phyloP scores from a whole-genome alignment of 2,329 filamentous ascomycete species.

The Plenodomus tracheiphilus region DNA sequence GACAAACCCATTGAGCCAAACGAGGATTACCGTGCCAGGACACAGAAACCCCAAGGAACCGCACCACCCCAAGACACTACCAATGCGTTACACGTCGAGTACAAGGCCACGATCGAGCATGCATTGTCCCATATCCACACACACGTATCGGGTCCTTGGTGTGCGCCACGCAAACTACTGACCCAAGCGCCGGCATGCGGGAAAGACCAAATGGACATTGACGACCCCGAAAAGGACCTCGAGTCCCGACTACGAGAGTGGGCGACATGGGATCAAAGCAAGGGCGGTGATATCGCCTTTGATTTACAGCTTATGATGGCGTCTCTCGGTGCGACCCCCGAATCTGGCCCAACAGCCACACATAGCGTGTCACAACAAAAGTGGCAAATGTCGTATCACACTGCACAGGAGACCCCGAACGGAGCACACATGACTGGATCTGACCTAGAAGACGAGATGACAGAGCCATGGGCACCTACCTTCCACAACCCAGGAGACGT shows the following conservation, averaged over 20 bases:
- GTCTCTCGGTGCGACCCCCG: conserved; percentile 28
- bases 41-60: conserved; percentile 49
- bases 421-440: conserved; percentile 10
- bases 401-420: conserved; percentile 20
- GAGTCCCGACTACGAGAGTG: conserved; percentile 35
- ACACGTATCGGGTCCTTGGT: conserved; percentile 31
- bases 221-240: conserved; percentile 34
- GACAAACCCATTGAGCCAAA: conserved; percentile 53
- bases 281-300: conserved; percentile 27
- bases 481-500: conserved; percentile 35
- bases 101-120: conserved; percentile 43
- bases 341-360: conserved; percentile 19
- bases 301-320: conserved; percentile 43
- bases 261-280: conserved; percentile 26
- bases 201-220: conserved; percentile 19
- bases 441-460: conserved; percentile 5
- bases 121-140: conserved; percentile 43
- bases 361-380: conserved; percentile 15
- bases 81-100: conserved; percentile 41
- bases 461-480: conserved; percentile 30
- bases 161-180: conserved; percentile 28
- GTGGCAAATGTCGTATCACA: conserved; percentile 31
- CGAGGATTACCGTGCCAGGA: conserved; percentile 58
- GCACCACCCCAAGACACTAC: conserved; percentile 26
- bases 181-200: conserved; percentile 18